Base-by-base conservation (phyloP, 257 asterid species). In the Solanum infundibuliforme region DNA sequence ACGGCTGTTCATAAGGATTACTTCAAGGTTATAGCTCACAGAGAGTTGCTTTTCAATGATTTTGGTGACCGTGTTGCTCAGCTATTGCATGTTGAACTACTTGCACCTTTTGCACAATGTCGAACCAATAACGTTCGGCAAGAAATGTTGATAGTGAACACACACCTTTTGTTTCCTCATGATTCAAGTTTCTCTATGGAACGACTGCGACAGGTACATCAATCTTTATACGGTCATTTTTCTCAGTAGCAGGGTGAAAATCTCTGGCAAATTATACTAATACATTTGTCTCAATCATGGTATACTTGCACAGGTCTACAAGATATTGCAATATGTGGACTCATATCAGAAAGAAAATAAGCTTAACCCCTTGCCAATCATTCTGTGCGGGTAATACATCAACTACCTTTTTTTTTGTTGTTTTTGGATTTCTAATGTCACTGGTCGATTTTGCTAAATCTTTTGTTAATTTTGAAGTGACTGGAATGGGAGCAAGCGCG, bases 21-120 rank as follows among this genome's bases (percentile, higher is more conserved):
- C 88, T 96, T 96, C 89, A 94, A 90, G 91, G 91, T 97, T 90
- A 93, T 96, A 90, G 91, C 86, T 91, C 98, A 97, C 91, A 92
- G 91, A 39, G 98, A 94, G 88, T 88, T 97, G 92, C 99, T 96
- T 77, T 97, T 97, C 93, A 96, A 97, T 90, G 99, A 96, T 93
- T 97, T 96, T 71, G 99, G 99, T 35, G 99, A 97, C 89, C 98
- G 99, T 39, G 99, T 97, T 88, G 99, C 99, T 84, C 99, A 97
- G 92, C 90, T 97, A 31, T 91, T 97, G 88, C 99, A 97, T 23
- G 98, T 96, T 31, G 99, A 97, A 90, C 91, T 97, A 69, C 86
- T 91, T 52, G 88, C 93, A 65, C 95, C 99, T 86, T 71, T 90
- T 84, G 87, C 95, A 25, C 95, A 94, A 90, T 90, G 87, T 86